Evolutionary conservation across 2,329 filamentous ascomycete genomes (phyloP).

Genomic region (Stagonosporopsis tanaceti): DNA sequence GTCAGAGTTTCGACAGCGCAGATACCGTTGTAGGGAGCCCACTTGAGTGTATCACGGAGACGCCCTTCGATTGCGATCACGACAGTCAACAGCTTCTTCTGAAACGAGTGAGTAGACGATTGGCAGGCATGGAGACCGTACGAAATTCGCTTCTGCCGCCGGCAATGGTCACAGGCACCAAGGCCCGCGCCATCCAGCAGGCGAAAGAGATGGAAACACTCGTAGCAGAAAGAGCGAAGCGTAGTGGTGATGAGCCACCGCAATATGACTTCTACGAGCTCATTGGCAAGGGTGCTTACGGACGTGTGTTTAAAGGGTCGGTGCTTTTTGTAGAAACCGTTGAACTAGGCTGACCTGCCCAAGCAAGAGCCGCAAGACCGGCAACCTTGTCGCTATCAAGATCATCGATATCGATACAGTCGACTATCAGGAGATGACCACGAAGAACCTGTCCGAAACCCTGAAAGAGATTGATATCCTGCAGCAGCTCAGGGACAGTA

Average conservation of each 20-base stretch:
- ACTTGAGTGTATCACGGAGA: constrained; percentile 39
- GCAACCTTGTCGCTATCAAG: constrained; percentile 74
- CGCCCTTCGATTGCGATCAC: constrained; percentile 27
- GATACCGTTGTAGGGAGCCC: constrained; percentile 26
- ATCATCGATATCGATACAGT: constrained; percentile 85
- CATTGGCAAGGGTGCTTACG: constrained; percentile 78
- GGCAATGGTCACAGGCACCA: constrained; percentile 51
- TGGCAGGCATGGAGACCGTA: constrained; percentile 41
- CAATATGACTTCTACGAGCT: constrained; percentile 74
- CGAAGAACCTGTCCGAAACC: constrained; percentile 58
- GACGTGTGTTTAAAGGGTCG: constrained; percentile 74
- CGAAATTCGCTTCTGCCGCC: constrained; percentile 37
- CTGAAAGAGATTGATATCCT: constrained; percentile 72
- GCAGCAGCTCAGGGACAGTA: constrained; percentile 75
- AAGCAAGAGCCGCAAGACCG: constrained; percentile 51
- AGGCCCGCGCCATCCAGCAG: constrained; percentile 71
- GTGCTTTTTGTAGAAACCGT: constrained; percentile 23
- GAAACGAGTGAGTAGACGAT: constrained; percentile 8
- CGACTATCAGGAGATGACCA: constrained; percentile 61
- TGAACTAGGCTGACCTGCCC: constrained; percentile 26
- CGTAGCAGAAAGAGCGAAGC: constrained; percentile 69
- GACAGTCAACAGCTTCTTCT: constrained; percentile 16
- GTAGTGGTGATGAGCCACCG: constrained; percentile 67
- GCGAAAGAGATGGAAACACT: constrained; percentile 73
- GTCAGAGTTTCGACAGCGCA: constrained; percentile 26